Base-by-base conservation (phyloP, 2,329 filamentous ascomycete genomes). In the Fusarium sp. region DNA sequence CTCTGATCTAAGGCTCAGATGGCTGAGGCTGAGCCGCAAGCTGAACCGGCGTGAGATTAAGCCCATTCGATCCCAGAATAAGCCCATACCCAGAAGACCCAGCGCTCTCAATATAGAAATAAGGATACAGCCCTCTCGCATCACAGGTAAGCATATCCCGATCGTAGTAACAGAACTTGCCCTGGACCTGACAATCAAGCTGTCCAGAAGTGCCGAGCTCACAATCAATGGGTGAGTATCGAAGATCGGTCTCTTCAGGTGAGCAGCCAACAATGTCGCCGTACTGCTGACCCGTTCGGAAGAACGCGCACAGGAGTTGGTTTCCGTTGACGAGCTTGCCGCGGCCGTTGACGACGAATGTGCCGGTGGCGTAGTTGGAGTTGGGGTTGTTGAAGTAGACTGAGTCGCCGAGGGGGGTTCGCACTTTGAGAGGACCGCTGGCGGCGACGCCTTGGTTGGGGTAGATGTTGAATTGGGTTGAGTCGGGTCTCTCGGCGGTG, bases 211-310 rank as follows among this genome's bases (percentile, higher is more conserved):
- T n/a, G 5, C 25, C 18, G 8, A 47, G 44, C 8, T 30, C 32
- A 25, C n/a, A 52, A 10, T 18, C 12, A 0, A 25, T 9, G 1
- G n/a, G 12, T 10, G 9, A 5, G 15, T 33, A 18, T 3, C 28
- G 46, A 32, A 28, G 10, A 33, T 23, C 46, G 1, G 9, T 0
- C 19, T 21, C 6, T 3, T 12, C 4, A 5, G 33, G 33, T 2
- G 12, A 7, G 8, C 50, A 38, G 33, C 18, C 33, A 3, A 19
- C 13, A 8, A 38, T 21, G 13, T 38, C 23, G 13, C 8, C 50
- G 19, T 16, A 38, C 9, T 28, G 50, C 1, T 21, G 33, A 28
- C 11, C 33, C 0, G 18, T 12, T 30, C 23, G 7, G 23, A 53
- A 53, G 12, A 8, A 38, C 4, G 50, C 50, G 33, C 50, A 38